A percentile compares a stretch with the other conserved stretches of the same genome.
Conservation (phyloP, 805 yeast species). For the Starmera dryadoides region DNA sequence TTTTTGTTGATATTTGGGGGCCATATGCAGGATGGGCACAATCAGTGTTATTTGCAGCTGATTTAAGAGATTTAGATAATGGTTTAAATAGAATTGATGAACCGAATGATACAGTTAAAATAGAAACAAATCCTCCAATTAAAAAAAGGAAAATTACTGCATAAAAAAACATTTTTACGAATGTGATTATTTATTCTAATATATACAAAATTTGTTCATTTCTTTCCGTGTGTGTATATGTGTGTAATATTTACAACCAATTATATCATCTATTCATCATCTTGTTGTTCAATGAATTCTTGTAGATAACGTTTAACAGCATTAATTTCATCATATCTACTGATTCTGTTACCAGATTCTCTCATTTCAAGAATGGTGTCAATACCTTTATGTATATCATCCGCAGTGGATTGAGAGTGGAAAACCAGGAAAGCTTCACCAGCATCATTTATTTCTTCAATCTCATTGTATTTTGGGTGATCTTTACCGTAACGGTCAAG, state of each 20-base stretch:
- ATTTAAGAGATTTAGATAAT: constrained; percentile 61
- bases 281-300: constrained; percentile 8
- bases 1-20: constrained; percentile 73
- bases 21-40: constrained; percentile 98
- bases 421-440: constrained; percentile 44
- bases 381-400: constrained; percentile 32
- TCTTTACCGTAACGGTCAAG: constrained; percentile 46
- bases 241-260: too few relatives aligned
- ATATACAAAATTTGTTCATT: too few relatives aligned
- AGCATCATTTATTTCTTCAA: constrained; percentile 18
- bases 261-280: too few relatives aligned
- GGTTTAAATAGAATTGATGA: constrained; percentile 48
- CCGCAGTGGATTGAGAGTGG: constrained; percentile 34
- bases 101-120: too few relatives aligned
- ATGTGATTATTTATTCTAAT: too few relatives aligned
- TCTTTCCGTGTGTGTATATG: too few relatives aligned
- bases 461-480: constrained; percentile 32
- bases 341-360: constrained; percentile 24
- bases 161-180: too few relatives aligned
- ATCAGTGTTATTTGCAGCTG: constrained; percentile 85
- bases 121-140: too few relatives aligned
- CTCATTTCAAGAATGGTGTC: constrained; percentile 40
- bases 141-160: too few relatives aligned
- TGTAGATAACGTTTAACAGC: constrained; percentile 23
- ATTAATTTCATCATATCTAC: constrained; percentile 27